phyloP scores from a whole-genome alignment of 768 basidiomycete genomes.

The Lactarius hengduanensis region DNA sequence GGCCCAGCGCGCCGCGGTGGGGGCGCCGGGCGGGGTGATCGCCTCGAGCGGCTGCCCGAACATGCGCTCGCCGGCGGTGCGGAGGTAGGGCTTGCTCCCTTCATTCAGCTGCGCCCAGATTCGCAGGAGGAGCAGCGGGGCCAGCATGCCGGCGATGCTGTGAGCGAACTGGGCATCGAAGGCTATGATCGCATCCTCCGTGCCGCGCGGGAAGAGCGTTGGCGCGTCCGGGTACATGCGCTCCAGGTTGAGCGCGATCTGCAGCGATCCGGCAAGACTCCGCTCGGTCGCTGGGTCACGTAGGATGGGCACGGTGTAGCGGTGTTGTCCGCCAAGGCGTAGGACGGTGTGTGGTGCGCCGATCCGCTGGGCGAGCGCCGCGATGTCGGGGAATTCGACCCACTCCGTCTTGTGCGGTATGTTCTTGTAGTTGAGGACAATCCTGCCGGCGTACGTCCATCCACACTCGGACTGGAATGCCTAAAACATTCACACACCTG shows the following conservation, averaged over 20 bases:
- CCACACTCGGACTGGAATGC: neutral
- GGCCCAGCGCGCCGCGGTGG: slow-evolving; percentile 39
- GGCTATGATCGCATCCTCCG: slow-evolving; percentile 26
- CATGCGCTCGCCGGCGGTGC: slow-evolving; percentile 35
- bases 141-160: slow-evolving; percentile 6
- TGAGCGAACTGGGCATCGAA: slow-evolving; percentile 30
- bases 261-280: slow-evolving; percentile 41
- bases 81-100: slow-evolving; percentile 41
- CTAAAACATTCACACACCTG: slow-evolving; percentile 31
- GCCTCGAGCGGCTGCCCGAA: slow-evolving; percentile 42
- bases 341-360: slow-evolving; percentile 39
- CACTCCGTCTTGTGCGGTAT: slow-evolving; percentile 48
- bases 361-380: slow-evolving; percentile 36
- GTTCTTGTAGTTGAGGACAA: slow-evolving; percentile 43
- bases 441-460: slow-evolving; percentile 27
- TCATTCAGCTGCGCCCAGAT: slow-evolving; percentile 34
- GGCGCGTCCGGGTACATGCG: slow-evolving; percentile 44
- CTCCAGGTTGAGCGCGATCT: slow-evolving; percentile 50
- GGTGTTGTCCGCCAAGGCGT: slow-evolving; percentile 36
- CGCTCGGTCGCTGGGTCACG: slow-evolving; percentile 41
- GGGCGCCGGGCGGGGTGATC: slow-evolving; percentile 35
- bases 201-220: slow-evolving; percentile 36
- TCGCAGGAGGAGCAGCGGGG: slow-evolving; percentile 17
- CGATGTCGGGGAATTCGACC: slow-evolving; percentile 54
- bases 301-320: slow-evolving; percentile 50